Evolutionary conservation across 345 rosid genomes (phyloP), one percentile per base, ranked within the genome.

Genomic region (Bruguiera sexangula): DNA sequence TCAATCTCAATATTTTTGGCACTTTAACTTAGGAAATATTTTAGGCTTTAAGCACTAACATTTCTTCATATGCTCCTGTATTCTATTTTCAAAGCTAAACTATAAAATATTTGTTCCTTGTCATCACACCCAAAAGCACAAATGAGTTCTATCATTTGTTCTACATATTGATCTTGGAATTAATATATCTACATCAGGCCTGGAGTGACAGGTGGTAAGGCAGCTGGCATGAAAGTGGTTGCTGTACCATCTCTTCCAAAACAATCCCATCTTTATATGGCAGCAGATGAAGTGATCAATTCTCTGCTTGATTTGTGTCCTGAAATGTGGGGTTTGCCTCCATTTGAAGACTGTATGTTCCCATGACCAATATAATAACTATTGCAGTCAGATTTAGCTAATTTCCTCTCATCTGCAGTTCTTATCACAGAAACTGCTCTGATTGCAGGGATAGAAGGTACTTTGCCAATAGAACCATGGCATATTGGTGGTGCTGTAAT

Each of bases 211-310:
- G 97, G 91, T 60, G 96, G 90, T 61, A 92, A 89, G 85, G 92
- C 94, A 65, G 98, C 98, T 58, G 92, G 87, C 69, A 89, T 86
- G 80, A 82, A 78, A 78, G 92, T 92, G 36, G 78, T 95, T 55
- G 98, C 87, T 37, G 94, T 95, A 55, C 97, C 97, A 67, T 95
- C 96, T 60, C 56, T 89, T 32, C 97, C 94, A n/a, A 88, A 88
- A 72, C 92, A 87, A 73, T 76, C 84, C 65, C 88, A 92, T 80
- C 89, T 84, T 73, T 95, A 84, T 77, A 80, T 83, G 30, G 75
- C 80, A 32, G 98, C 98, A 0, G 88, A 92, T 63, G 98, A 85
- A 80, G 78, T 92, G 54, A 83, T 92, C 68, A 92, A 85, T 70
- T 95, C 99, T 66, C 73, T 92, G 34, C 89, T 92, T 71, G 99